Base-by-base conservation (phyloP, 2,329 filamentous ascomycete species). In the Arthrobotrys entomopaga region DNA sequence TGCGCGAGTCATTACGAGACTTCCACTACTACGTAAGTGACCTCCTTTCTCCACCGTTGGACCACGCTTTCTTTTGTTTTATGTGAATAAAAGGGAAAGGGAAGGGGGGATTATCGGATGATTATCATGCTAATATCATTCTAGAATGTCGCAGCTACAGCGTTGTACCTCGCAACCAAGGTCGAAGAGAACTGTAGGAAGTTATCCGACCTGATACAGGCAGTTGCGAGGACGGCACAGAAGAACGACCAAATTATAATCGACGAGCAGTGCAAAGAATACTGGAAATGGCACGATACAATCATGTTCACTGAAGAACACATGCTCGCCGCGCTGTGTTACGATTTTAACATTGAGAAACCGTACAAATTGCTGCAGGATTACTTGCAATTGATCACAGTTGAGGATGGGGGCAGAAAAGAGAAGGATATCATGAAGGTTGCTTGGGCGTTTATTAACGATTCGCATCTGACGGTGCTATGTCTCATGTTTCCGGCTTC, bases 111-210 rank as follows among this genome's bases (percentile, higher is more conserved):
- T 22, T 15, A 56, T 57, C 54, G 46, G 54, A 43, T 40, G 20
- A 20, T 59, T 70, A 60, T 34, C 29, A 16, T 46, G 42, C 16
- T 19, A 46, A 70, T 59, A 20, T 46, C 29, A 15, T 49, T 38
- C 24, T 79, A 90, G 88, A 90, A 90, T 79, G 92, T 96, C 72
- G 95, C 93, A 10, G 95, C 93, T 0, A 97, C 93, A 0, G 88
- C 93, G 1, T 85, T 99, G 1, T 99, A 98, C 78, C 86, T 99
- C 8, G 94, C 95, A 7, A 97, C 96, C 78, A 99, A 99, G 81
- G 94, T 96, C 19, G 94, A 99, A 80, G 95, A 99, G 81, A 97
- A 96, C 80, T 96, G 93, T 80, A 90, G 94, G 56, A 97, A 97
- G 82, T 97, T 97, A 78, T 96, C 92, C 79, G 93, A 97, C 77